phyloP scores from a whole-genome alignment of 2,329 filamentous ascomycete genomes.

The Neoarthrinium moseri region DNA sequence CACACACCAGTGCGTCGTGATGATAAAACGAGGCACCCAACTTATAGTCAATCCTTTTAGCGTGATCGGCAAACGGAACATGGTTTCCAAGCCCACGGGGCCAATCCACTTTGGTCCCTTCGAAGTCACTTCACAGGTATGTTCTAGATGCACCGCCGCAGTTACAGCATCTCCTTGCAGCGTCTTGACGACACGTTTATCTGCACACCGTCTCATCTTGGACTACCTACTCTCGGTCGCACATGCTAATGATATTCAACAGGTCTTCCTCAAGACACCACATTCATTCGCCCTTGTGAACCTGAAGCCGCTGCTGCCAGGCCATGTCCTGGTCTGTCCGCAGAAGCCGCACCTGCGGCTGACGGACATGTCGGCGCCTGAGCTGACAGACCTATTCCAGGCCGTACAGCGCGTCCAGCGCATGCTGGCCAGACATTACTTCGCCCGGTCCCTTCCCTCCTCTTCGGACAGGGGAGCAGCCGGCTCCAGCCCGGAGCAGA shows the following conservation, averaged over 20 bases:
- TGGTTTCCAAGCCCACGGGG: conserved; percentile 15
- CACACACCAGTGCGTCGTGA: no score
- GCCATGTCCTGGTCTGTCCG: conserved; percentile 89
- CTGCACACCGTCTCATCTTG: no score
- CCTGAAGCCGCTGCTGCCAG: conserved; percentile 88
- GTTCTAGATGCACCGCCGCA: conserved; percentile 11
- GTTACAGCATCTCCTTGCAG: conserved; percentile 3
- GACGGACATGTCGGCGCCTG: conserved; percentile 67
- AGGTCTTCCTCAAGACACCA: conserved; percentile 85
- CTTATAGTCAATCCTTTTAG: conserved; percentile 11
- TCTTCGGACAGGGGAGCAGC: background rate
- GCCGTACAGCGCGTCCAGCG: conserved; percentile 80
- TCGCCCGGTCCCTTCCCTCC: conserved; percentile 26
- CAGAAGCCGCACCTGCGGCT: conserved; percentile 68
- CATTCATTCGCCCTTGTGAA: conserved; percentile 89
- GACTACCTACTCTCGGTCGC: no score
- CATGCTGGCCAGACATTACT: conserved; percentile 65
- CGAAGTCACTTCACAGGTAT: conserved; percentile 71
- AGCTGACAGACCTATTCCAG: conserved; percentile 81
- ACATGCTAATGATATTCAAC: conserved; percentile 6
- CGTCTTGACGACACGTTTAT: background rate
- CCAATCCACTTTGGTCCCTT: conserved; percentile 71
- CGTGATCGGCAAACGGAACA: conserved; percentile 8
- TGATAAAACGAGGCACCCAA: conserved; percentile 14
- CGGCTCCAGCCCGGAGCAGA: background rate